Percentiles rank a stretch among this genome's conserved stretches.
Conservation (phyloP, 495 filamentous ascomycete species). For the Penicillium maclennaniae region DNA sequence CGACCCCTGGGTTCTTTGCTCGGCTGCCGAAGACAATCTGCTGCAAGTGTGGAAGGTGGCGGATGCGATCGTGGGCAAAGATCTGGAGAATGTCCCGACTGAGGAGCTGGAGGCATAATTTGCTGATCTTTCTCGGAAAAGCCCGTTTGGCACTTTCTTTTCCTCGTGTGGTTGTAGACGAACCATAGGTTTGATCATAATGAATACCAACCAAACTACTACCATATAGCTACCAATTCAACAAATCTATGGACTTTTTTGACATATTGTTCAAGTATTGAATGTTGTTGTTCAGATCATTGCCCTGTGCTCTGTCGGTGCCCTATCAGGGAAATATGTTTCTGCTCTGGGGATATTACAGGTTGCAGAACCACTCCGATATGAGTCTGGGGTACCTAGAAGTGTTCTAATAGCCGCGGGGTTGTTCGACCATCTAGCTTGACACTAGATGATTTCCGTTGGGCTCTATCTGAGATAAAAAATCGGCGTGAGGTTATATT, state of each 20-base stretch:
- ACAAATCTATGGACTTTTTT: neutral
- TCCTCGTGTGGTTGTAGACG: slow-evolving; percentile 9
- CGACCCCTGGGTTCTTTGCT: slow-evolving; percentile 91
- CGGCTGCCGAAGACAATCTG: slow-evolving; percentile 93
- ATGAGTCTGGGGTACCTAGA: neutral
- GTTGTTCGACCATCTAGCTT: neutral
- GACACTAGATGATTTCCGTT: neutral
- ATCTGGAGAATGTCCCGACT: slow-evolving; percentile 70
- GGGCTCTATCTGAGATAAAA: neutral
- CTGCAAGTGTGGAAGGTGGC: slow-evolving; percentile 97
- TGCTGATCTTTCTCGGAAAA: neutral
- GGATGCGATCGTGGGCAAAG: slow-evolving; percentile 80
- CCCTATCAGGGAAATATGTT: no score
- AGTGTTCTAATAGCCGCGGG: neutral
- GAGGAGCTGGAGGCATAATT: slow-evolving; percentile 69
- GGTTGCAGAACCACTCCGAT: neutral
- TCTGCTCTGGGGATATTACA: neutral
- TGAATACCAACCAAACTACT: neutral
- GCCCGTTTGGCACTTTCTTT: slow-evolving; percentile 3
- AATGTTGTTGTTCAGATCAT: no score
- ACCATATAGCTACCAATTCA: neutral
- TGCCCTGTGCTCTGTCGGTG: no score
- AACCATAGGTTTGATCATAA: slow-evolving; percentile 7
- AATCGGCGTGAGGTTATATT: neutral
- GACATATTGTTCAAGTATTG: no score